Percentiles rank a stretch among this genome's conserved stretches.
Conservation (phyloP, 106 monocot genomes). For the Posidonia australis region DNA sequence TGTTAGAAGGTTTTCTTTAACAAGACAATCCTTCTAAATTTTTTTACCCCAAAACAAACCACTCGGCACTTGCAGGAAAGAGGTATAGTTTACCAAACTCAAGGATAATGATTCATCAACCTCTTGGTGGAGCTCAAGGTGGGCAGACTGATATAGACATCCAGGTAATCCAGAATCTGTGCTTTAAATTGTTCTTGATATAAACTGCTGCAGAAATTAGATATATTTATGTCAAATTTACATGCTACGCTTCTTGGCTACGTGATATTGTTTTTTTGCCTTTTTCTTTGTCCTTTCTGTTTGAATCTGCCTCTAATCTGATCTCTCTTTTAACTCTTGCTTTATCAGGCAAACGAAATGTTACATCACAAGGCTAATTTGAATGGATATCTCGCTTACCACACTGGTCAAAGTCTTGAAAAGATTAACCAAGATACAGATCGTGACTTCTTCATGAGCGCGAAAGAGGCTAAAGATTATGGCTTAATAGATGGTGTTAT, state of each 20-base stretch:
- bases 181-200: too few relatives aligned
- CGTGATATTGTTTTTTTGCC: too few relatives aligned
- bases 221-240: too few relatives aligned
- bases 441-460: conserved; percentile 97
- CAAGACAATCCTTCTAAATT: too few relatives aligned
- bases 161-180: conserved; percentile 52
- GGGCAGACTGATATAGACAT: conserved; percentile 76
- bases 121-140: conserved; percentile 82
- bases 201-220: too few relatives aligned
- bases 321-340: too few relatives aligned
- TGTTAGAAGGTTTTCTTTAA: neutral
- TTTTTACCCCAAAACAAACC: too few relatives aligned
- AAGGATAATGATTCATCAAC: conserved; percentile 96
- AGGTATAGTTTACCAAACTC: conserved; percentile 86
- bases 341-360: too few relatives aligned
- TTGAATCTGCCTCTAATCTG: too few relatives aligned
- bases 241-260: too few relatives aligned
- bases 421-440: conserved; percentile 90
- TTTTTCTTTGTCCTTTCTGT: too few relatives aligned
- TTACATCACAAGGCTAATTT: too few relatives aligned
- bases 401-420: conserved; percentile 84
- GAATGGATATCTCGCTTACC: conserved; percentile 58
- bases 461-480: conserved; percentile 93
- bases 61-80: conserved; percentile 37
- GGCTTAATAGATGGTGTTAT: conserved; percentile 90